These are phyloP conservation scores for Crithidia sp. DNA, from an alignment of 208 protist genomes.

Conservation along the genomic window DNA sequence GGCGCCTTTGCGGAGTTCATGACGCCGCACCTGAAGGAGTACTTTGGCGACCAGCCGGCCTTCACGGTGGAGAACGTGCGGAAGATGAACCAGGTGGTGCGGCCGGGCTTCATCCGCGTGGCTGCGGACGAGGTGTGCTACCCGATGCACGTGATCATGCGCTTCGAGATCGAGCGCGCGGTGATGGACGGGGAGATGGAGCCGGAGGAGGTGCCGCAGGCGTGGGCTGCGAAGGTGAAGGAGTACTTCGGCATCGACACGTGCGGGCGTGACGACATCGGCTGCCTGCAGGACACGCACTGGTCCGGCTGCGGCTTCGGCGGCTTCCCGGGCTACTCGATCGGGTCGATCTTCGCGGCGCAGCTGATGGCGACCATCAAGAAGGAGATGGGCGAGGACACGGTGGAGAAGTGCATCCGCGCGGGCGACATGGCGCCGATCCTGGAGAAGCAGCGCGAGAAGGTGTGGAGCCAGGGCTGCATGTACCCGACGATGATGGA, in stretches of 20 bases:
- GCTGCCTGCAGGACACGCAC: background rate
- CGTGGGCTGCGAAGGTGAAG: background rate
- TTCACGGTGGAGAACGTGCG: background rate
- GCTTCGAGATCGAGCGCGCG: background rate
- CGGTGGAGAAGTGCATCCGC: background rate
- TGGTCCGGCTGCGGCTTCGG: background rate
- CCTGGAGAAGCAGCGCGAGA: background rate
- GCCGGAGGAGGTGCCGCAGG: background rate
- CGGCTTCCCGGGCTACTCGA: background rate
- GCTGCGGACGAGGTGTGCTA: background rate
- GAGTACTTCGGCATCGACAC: background rate
- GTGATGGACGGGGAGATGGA: slow-evolving; percentile 15
- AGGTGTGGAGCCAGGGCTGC: background rate
- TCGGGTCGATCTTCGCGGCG: background rate
- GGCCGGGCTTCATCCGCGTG: background rate
- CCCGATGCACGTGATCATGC: background rate
- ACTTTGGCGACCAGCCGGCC: background rate
- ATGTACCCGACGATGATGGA: background rate
- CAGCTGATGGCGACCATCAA: background rate
- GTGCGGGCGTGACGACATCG: background rate
- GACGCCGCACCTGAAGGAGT: background rate
- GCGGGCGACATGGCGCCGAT: background rate
- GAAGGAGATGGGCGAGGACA: background rate
- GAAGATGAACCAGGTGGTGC: background rate
- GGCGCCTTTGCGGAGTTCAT: background rate